Evolutionary conservation across 2,329 filamentous ascomycete genomes (phyloP).

Genomic region (Colletotrichum tropicale): DNA sequence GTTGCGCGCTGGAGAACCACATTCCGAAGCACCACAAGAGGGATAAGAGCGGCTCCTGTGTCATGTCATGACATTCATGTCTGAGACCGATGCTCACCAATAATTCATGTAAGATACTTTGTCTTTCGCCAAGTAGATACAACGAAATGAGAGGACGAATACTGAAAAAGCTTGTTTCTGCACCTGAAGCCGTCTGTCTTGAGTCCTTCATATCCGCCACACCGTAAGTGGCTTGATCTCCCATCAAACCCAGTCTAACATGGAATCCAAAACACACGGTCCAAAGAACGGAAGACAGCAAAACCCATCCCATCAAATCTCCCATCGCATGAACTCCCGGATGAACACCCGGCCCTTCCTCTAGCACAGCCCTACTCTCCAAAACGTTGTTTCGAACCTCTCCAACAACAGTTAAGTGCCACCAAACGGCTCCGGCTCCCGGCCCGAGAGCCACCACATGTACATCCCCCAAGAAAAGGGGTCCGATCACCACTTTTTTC

Average conservation of each 20-base stretch:
- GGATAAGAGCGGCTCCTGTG: not conserved
- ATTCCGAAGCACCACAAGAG: not conserved
- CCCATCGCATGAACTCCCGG: not conserved
- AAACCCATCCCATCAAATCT: not conserved
- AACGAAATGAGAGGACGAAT: not conserved
- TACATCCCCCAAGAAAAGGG: not conserved
- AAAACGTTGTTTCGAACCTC: not conserved
- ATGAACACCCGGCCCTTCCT: not conserved
- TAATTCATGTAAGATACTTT: not conserved
- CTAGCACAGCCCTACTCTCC: not conserved
- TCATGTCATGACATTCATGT: not conserved
- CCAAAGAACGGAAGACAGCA: not conserved
- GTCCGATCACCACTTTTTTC: not conserved
- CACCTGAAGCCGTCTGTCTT: not conserved
- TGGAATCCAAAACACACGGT: not conserved
- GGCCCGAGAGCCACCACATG: not conserved
- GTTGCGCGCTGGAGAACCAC: constrained; percentile 18
- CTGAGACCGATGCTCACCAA: not conserved
- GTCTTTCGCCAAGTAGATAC: not conserved
- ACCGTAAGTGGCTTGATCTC: not conserved
- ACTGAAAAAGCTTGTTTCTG: not conserved
- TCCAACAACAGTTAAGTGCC: not conserved
- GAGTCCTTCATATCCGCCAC: not conserved
- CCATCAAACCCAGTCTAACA: not conserved
- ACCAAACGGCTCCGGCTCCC: not conserved